These are phyloP conservation scores for Cochlearia excelsa DNA, from an alignment of 345 rosid genomes.

Conservation along the genomic window DNA sequence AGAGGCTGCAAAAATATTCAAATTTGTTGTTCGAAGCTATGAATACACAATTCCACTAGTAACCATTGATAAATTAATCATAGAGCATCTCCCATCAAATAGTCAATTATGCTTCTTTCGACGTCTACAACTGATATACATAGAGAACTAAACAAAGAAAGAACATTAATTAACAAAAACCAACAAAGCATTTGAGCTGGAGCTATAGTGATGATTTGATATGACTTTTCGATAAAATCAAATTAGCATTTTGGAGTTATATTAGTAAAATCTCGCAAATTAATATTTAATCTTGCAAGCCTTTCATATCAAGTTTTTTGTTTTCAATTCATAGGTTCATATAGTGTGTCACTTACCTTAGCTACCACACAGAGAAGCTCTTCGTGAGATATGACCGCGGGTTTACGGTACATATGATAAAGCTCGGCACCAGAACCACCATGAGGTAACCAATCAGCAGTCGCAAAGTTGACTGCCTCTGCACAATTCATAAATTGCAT, in stretches of 20 bases:
- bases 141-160: too few relatives aligned
- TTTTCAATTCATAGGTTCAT: too few relatives aligned
- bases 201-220: background rate
- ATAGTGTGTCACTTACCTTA: constrained; percentile 38
- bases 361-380: constrained; percentile 96
- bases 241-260: background rate
- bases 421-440: constrained; percentile 82
- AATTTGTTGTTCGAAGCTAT: constrained; percentile 11
- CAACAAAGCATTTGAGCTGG: background rate
- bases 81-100: background rate
- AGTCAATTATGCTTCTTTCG: background rate
- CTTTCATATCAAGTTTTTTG: too few relatives aligned
- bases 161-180: too few relatives aligned
- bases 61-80: constrained; percentile 2
- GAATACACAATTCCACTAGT: constrained; percentile 8
- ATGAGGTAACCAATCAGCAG: constrained; percentile 98
- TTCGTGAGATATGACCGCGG: constrained; percentile 90
- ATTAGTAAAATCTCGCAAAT: background rate
- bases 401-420: constrained; percentile 74
- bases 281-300: too few relatives aligned
- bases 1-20: background rate
- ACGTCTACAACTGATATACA: too few relatives aligned
- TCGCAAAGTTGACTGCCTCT: constrained; percentile 97
- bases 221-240: background rate
- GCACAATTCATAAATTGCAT: constrained; percentile 54